A percentile compares a stretch with the other conserved stretches of the same genome.
phyloP scores from a whole-genome alignment of 768 basidiomycete species.

The Kwoniella shandongensis region DNA sequence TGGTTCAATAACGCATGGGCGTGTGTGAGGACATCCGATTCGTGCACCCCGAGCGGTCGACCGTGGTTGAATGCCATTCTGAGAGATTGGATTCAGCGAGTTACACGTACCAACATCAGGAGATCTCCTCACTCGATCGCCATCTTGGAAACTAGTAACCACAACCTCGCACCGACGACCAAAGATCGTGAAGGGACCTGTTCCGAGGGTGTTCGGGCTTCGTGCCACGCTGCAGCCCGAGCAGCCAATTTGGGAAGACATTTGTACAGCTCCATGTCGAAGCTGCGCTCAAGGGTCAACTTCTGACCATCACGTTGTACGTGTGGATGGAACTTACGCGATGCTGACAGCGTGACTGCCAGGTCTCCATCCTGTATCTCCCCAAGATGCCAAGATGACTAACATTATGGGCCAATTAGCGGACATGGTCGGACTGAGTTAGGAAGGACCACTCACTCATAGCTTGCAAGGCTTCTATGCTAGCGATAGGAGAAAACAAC shows the following conservation, averaged over 20 bases:
- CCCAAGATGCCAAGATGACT: slow-evolving; percentile 28
- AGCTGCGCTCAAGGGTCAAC: slow-evolving; percentile 1
- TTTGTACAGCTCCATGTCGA: slow-evolving; percentile 23
- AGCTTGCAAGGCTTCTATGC: slow-evolving; percentile 21
- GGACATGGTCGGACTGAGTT: not conserved
- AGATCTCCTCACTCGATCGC: slow-evolving; percentile 19
- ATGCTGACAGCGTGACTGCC: slow-evolving; percentile 25
- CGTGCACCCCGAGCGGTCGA: slow-evolving; percentile 10
- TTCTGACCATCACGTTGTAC: not conserved
- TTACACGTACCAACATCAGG: slow-evolving; percentile 24
- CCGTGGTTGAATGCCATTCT: slow-evolving; percentile 26
- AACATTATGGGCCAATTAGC: not conserved
- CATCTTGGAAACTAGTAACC: slow-evolving; percentile 16
- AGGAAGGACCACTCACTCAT: slow-evolving; percentile 13
- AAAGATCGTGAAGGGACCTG: not conserved
- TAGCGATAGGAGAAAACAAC: slow-evolving; percentile 18
- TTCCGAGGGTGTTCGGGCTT: too few species aligned
- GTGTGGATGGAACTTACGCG: slow-evolving; percentile 14
- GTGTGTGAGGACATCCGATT: slow-evolving; percentile 11
- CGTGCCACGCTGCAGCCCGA: not conserved
- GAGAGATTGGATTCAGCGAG: too few species aligned
- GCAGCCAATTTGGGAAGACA: slow-evolving; percentile 19
- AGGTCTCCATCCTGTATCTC: slow-evolving; percentile 24
- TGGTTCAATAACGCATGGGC: slow-evolving; percentile 16
- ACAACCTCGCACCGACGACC: slow-evolving; percentile 18